A percentile compares a stretch with the other conserved stretches of the same genome.
Conservation (phyloP, 257 asterid genomes). For the Eustoma russellianum region DNA sequence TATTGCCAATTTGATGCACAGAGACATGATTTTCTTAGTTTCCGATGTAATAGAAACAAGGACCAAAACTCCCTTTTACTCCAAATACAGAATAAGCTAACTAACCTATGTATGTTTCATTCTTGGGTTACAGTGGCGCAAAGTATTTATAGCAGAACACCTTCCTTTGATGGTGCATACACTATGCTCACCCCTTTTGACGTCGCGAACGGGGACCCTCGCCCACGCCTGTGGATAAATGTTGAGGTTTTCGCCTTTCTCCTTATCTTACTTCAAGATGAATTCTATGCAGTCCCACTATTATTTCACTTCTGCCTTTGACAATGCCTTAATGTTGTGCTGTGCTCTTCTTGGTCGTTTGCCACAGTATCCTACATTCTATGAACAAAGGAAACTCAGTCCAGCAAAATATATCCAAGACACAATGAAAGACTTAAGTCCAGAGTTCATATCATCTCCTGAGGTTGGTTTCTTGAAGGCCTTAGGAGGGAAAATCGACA, state of each 20-base stretch:
- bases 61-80: too few species aligned
- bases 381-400: conserved; percentile 46
- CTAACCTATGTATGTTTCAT: neutral
- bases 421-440: conserved; percentile 13
- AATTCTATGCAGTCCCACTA: neutral
- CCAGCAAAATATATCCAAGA: conserved; percentile 27
- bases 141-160: too few species aligned
- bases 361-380: conserved; percentile 64
- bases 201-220: too few species aligned
- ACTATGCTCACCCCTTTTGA: too few species aligned
- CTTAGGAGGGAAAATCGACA: conserved; percentile 31
- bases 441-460: conserved; percentile 82
- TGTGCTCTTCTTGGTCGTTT: conserved; percentile 2
- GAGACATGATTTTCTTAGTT: too few species aligned
- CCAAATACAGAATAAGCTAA: neutral
- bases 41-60: too few species aligned
- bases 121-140: neutral
- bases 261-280: neutral
- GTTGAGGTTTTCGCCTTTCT: neutral
- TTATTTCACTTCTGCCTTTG: neutral
- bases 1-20: neutral
- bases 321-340: neutral
- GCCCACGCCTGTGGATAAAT: neutral
- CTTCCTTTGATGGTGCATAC: too few species aligned
- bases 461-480: conserved; percentile 84